Evolutionary conservation across 164 flowering plant species (phyloP).

Genomic region (Stephania cephalantha): DNA sequence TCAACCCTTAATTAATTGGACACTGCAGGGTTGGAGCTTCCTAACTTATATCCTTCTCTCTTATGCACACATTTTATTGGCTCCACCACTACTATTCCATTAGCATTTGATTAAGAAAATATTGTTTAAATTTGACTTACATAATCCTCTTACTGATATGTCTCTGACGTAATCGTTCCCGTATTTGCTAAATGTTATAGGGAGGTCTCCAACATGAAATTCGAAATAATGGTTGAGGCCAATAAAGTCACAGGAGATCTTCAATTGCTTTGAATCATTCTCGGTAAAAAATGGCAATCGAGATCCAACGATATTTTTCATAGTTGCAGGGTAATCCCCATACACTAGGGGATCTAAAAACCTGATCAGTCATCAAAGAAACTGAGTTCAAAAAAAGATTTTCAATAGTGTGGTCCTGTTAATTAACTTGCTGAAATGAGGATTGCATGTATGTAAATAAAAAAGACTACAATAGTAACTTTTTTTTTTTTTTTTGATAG

Average conservation of each 20-base stretch:
- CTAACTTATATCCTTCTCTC: too few relatives aligned
- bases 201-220: neutral
- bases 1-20: too few relatives aligned
- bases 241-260: slow-evolving; percentile 14
- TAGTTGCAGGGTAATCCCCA: slow-evolving; percentile 9
- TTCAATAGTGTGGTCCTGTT: neutral
- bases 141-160: neutral
- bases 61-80: too few relatives aligned
- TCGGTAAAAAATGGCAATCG: slow-evolving; percentile 10
- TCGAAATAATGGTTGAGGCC: slow-evolving; percentile 14
- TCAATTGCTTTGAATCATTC: neutral
- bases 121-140: neutral
- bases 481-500: too few relatives aligned
- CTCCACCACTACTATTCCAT: neutral
- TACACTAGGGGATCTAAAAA: slow-evolving; percentile 11
- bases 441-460: neutral
- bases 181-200: neutral
- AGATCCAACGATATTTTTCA: slow-evolving; percentile 6
- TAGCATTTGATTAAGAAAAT: neutral
- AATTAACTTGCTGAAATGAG: neutral
- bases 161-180: slow-evolving; percentile 2
- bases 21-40: too few relatives aligned
- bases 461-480: neutral
- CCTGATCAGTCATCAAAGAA: slow-evolving; percentile 1
- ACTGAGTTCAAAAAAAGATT: neutral